A percentile compares a stretch with the other conserved stretches of the same genome.
Evolutionary conservation across 2,329 filamentous ascomycete species (phyloP).

Genomic region (Volutella citrinella): DNA sequence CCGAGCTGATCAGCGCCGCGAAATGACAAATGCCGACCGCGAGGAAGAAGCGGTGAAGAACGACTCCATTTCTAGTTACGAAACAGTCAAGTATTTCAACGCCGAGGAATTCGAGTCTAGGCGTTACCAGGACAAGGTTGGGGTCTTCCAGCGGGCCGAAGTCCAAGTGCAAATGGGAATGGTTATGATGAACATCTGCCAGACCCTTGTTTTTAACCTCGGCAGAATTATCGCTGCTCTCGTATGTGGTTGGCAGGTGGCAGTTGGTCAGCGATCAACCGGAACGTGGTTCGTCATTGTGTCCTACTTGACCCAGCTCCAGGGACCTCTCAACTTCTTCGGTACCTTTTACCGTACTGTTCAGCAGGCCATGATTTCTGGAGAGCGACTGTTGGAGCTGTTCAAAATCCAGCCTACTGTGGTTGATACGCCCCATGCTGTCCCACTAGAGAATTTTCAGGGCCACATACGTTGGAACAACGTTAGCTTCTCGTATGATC

Average conservation of each 20-base stretch:
- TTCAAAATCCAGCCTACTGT: conserved; percentile 97
- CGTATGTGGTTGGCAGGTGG: conserved; percentile 75
- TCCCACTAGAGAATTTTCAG: conserved; percentile 62
- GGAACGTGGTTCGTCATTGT: conserved; percentile 72
- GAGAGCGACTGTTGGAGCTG: conserved; percentile 88
- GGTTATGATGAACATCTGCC: conserved; percentile 77
- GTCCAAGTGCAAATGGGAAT: conserved; percentile 74
- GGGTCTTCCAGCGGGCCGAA: conserved; percentile 70
- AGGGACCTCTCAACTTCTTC: conserved; percentile 81
- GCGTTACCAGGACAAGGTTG: conserved; percentile 69
- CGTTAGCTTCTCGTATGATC: conserved; percentile 88
- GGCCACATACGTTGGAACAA: conserved; percentile 86
- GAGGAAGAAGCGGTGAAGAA: conserved; percentile 98
- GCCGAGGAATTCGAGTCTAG: conserved; percentile 76
- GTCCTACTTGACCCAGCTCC: conserved; percentile 76
- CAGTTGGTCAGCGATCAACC: conserved; percentile 60
- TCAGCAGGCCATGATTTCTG: conserved; percentile 95
- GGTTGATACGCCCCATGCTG: conserved; percentile 68
- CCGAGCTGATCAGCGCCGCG: conserved; percentile 81
- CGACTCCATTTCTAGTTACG: conserved; percentile 98
- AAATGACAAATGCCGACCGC: conserved; percentile 92
- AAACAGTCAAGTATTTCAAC: conserved; percentile 91
- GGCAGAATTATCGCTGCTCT: conserved; percentile 70
- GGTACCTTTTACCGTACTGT: conserved; percentile 95
- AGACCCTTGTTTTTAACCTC: conserved; percentile 76